Percentiles rank a stretch among this genome's conserved stretches.
phyloP scores from a whole-genome alignment of 1,284 basidiomycete genomes.

The Ustilago lituana region DNA sequence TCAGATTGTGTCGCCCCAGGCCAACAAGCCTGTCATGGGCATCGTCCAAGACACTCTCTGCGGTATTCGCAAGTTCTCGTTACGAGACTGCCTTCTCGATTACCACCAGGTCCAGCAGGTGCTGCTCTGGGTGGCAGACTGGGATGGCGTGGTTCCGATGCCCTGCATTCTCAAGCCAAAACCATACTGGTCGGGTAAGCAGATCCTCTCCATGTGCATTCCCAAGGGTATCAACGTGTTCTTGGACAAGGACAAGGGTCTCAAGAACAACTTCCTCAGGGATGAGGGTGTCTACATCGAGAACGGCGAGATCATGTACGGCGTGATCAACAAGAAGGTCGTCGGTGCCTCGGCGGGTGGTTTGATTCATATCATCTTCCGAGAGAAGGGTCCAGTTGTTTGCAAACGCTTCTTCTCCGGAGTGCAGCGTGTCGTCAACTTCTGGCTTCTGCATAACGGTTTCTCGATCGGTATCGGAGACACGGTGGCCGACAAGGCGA shows the following conservation, averaged over 20 bases:
- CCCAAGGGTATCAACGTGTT: slow-evolving; percentile 94
- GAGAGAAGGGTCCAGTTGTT: slow-evolving; percentile 93
- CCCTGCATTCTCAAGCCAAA: slow-evolving; percentile 97
- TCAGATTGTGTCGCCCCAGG: slow-evolving; percentile 99
- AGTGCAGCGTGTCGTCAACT: slow-evolving; percentile 94
- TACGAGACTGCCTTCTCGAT: slow-evolving; percentile 75
- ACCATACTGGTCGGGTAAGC: slow-evolving; percentile 97
- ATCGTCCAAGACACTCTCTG: slow-evolving; percentile 99
- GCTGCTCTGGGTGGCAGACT: slow-evolving; percentile 94
- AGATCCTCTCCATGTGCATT: slow-evolving; percentile 90
- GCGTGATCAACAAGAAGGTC: slow-evolving; percentile 97
- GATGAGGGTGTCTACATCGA: slow-evolving; percentile 97
- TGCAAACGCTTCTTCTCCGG: slow-evolving; percentile 93
- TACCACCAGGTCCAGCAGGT: slow-evolving; percentile 82
- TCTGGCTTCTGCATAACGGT: slow-evolving; percentile 97
- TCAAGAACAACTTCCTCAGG: slow-evolving; percentile 61
- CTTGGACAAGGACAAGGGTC: slow-evolving; percentile 58
- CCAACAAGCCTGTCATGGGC: slow-evolving; percentile 99
- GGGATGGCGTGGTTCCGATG: slow-evolving; percentile 92
- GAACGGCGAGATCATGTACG: slow-evolving; percentile 94
- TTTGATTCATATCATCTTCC: slow-evolving; percentile 95
- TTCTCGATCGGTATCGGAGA: slow-evolving; percentile 99
- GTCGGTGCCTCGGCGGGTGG: slow-evolving; percentile 90
- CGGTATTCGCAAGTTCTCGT: slow-evolving; percentile 94
- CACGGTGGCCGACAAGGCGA: slow-evolving; percentile 90